Evolutionary conservation across 768 basidiomycete species (phyloP), one percentile per base, ranked within the genome.

Genomic region (Lactarius hatsudake): DNA sequence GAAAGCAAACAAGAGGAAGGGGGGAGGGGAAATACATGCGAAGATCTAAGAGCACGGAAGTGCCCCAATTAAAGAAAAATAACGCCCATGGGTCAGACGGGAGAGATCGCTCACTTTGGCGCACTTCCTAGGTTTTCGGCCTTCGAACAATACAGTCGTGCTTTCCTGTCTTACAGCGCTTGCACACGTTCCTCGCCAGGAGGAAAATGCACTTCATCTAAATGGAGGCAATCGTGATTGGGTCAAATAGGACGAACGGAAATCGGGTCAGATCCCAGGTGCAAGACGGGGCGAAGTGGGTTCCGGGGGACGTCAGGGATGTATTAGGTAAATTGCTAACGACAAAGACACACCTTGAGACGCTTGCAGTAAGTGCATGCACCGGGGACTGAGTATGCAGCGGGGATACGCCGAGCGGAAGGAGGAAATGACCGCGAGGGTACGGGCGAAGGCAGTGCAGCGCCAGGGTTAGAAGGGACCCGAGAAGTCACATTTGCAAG

Each of bases 141-240:
- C 91, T 76, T 93, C 91, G n/a, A 45, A 93, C 91, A 71, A 93
- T 86, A 75, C 92, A 94, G 53, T 86, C 81, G 76, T 92, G 89
- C 1, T 89, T 87, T 60, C 87, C 84, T 32, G 82, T 72, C 71
- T 84, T 87, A 76, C 92, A 94, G 58, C 92, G 84, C 73, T 83
- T 87, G 78, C 92, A 94, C n/a, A 88, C 86, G 73, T 85, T 87
- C 62, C 62, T 89, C 86, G 66, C 85, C 81, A 70, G 80, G 81
- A 45, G 88, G 88, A 74, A 93, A 93, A 87, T 88, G 78, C 92
- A 94, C 81, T 89, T 93, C 92, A 94, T 94, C 89, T 93, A 69
- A 34, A 63, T 53, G n/a, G 28, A 26, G 5, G 26, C 13, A 38
- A 59, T 59, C 7, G 55, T 61, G 38, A 54, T 57, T 30, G 59